phyloP scores from a whole-genome alignment of 176 grass and related monocot species.

The Melocanna baccifera region DNA sequence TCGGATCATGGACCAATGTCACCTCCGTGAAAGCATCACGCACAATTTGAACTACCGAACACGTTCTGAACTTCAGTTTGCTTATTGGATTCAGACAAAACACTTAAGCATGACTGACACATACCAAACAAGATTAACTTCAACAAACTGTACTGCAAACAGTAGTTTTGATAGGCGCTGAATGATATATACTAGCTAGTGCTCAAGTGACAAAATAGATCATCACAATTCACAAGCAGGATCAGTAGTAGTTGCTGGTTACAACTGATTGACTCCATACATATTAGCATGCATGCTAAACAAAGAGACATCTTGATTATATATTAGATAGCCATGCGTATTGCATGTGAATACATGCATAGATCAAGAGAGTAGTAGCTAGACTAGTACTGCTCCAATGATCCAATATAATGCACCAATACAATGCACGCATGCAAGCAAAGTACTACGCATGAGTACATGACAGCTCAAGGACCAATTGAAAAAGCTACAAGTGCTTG shows the following conservation, averaged over 20 bases:
- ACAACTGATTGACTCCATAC: not conserved
- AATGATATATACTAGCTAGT: not conserved
- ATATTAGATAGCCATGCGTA: constrained; percentile 15
- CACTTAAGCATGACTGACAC: too few relatives aligned
- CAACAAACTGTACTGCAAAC: not conserved
- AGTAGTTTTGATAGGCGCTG: not conserved
- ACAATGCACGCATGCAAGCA: not conserved
- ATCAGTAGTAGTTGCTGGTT: not conserved
- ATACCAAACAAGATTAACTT: too few relatives aligned
- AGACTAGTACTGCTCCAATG: not conserved
- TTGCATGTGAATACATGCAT: constrained; percentile 27
- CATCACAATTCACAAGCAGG: not conserved
- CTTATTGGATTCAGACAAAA: too few relatives aligned
- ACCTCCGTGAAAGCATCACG: too few relatives aligned
- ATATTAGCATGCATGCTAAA: not conserved
- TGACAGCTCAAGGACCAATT: not conserved
- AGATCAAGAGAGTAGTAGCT: constrained; percentile 1
- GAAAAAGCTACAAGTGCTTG: constrained; percentile 23
- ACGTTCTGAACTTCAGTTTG: too few relatives aligned
- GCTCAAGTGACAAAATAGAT: not conserved
- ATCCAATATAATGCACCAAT: constrained; percentile 18
- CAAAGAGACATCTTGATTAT: not conserved
- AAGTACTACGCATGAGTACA: not conserved
- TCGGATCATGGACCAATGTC: too few relatives aligned
- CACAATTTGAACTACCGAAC: too few relatives aligned